These are phyloP conservation scores for Xylariaceae sp. DNA, from an alignment of 2,329 filamentous ascomycete genomes.

Conservation along the genomic window DNA sequence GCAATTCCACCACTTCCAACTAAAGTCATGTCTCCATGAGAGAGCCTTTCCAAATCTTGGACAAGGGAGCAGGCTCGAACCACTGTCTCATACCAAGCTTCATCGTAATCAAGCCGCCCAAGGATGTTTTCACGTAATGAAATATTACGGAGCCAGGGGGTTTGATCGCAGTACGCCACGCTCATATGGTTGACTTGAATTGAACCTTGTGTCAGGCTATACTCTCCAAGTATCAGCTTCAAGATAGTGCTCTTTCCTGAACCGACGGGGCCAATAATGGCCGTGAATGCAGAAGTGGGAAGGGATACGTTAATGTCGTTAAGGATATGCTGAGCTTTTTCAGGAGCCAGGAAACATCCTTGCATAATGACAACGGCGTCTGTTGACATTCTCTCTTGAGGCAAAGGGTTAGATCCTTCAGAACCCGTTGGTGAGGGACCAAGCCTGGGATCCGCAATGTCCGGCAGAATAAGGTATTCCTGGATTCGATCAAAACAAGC, in stretches of 20 bases:
- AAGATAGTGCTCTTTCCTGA: too few species aligned
- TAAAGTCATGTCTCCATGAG: constrained; percentile 31
- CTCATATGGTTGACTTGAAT: background rate
- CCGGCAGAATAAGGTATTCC: constrained; percentile 11
- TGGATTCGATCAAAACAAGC: constrained; percentile 17
- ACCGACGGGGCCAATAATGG: background rate
- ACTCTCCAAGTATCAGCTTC: too few species aligned
- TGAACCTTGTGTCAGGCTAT: too few species aligned
- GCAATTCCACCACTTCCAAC: constrained; percentile 30
- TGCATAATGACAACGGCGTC: too few species aligned
- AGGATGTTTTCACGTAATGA: constrained; percentile 45
- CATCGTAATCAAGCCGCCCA: constrained; percentile 33
- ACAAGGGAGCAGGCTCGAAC: constrained; percentile 33
- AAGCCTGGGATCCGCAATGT: too few species aligned
- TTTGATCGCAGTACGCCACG: constrained; percentile 47
- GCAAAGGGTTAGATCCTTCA: too few species aligned
- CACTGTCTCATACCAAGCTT: constrained; percentile 34
- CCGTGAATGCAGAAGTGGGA: constrained; percentile 31
- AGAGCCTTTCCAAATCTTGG: constrained; percentile 32
- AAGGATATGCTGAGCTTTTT: constrained; percentile 20
- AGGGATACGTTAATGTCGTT: constrained; percentile 31
- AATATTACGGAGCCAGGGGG: constrained; percentile 47
- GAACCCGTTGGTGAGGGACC: too few species aligned
- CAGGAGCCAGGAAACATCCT: too few species aligned
- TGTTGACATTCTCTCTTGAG: too few species aligned